Percentiles rank a stretch among this genome's conserved stretches.
Conservation (phyloP, 208 protist genomes). For the Leishmania guyanensis region DNA sequence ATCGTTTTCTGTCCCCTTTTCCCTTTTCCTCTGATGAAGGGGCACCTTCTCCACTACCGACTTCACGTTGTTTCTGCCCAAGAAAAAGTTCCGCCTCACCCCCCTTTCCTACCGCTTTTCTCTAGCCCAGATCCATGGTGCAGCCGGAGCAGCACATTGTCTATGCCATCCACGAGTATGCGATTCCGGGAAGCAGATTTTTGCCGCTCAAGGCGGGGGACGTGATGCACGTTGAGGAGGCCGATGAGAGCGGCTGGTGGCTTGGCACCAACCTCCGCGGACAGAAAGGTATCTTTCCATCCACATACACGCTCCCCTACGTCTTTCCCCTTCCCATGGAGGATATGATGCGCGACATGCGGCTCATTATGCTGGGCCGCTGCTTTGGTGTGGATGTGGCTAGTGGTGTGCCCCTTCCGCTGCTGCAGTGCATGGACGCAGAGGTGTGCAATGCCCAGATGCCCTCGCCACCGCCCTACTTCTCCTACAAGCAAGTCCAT, state of each 20-base stretch:
- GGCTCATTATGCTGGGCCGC: slow-evolving; percentile 28
- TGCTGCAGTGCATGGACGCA: neutral
- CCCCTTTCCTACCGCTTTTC: neutral
- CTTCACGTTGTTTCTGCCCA: neutral
- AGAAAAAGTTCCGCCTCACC: neutral
- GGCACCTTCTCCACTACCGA: neutral
- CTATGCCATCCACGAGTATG: slow-evolving; percentile 61
- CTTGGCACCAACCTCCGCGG: slow-evolving; percentile 51
- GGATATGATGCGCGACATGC: slow-evolving; percentile 35
- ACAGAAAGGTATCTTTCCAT: slow-evolving; percentile 66
- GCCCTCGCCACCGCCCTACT: neutral
- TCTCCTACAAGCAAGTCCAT: slow-evolving; percentile 25
- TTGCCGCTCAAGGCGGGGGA: slow-evolving; percentile 55
- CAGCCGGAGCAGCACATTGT: slow-evolving; percentile 34
- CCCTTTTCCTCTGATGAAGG: neutral
- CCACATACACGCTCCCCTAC: slow-evolving; percentile 62
- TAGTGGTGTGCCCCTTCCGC: slow-evolving; percentile 22
- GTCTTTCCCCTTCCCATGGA: slow-evolving; percentile 35
- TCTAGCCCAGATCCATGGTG: slow-evolving; percentile 4
- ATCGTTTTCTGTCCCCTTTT: neutral
- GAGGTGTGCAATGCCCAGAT: neutral
- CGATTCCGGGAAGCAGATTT: slow-evolving; percentile 44
- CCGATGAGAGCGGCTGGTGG: slow-evolving; percentile 78
- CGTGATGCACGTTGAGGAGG: slow-evolving; percentile 59
- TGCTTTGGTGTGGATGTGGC: slow-evolving; percentile 39